A percentile compares a stretch with the other conserved stretches of the same genome.
phyloP scores from a whole-genome alignment of 148 eudicot species.

The Amaranthus palmeri region DNA sequence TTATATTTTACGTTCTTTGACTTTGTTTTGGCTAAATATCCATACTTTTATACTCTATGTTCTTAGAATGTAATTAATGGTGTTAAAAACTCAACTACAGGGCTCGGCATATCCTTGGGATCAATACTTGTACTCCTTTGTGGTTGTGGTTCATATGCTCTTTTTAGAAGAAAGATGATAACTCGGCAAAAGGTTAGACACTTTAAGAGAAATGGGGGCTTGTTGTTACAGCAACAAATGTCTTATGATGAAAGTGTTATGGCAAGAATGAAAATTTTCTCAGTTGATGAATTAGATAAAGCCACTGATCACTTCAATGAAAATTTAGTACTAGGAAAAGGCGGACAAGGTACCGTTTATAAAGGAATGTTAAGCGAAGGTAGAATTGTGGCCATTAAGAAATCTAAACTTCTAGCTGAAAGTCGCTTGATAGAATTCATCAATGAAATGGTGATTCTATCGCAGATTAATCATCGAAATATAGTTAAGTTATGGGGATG shows the following conservation, averaged over 20 bases:
- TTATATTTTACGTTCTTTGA: too few species aligned
- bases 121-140: conserved; percentile 2
- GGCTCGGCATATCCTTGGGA: neutral
- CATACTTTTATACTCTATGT: too few species aligned
- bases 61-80: neutral
- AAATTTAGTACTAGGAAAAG: conserved; percentile 22
- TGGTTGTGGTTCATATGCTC: conserved; percentile 3
- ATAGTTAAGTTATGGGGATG: conserved; percentile 28
- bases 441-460: conserved; percentile 29
- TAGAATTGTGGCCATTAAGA: conserved; percentile 26
- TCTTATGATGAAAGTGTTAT: conserved; percentile 11
- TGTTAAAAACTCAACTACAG: neutral
- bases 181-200: conserved; percentile 2
- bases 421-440: conserved; percentile 16
- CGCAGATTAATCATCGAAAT: conserved; percentile 27
- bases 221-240: conserved; percentile 22
- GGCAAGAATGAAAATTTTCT: conserved; percentile 20
- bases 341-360: conserved; percentile 28
- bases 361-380: conserved; percentile 28
- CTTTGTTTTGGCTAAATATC: too few species aligned
- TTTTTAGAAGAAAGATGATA: conserved; percentile 3
- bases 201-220: conserved; percentile 23
- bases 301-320: conserved; percentile 24
- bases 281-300: conserved; percentile 14
- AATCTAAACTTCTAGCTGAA: conserved; percentile 13